Evolutionary conservation across 2,329 filamentous ascomycete genomes (phyloP), one percentile per base, ranked within the genome.

Genomic region (Ceratocystiopsis minuta): DNA sequence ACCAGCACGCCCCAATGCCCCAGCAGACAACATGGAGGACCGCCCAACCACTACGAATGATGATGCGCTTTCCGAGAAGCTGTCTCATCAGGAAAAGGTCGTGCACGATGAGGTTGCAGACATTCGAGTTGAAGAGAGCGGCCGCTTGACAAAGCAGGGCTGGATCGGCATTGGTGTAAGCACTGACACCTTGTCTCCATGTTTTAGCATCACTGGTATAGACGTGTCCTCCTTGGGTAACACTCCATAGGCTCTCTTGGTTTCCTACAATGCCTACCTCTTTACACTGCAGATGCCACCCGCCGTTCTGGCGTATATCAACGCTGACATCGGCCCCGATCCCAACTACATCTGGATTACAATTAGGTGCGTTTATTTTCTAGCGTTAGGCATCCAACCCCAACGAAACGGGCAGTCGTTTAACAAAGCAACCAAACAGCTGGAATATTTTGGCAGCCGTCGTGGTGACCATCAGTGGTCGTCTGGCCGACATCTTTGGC

Each of bases 401-500:
- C 7, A 6, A 28, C 15, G 10, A 15, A 33, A 15, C 3, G 15
- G 10, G 10, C 9, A 15, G 15, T 28, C 11, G 5, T 6, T 28
- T 5, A 15, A 15, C 3, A 15, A 15, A 33, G 4, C 15, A 33
- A 15, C 32, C 14, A 3, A 15, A 33, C 15, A 45, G 41, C 16
- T 43, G 41, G 44, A 45, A 45, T 15, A n/a, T 45, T 3, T 36
- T 18, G 2, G 44, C 44, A 3, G 44, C 44, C 4, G 41, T 45
- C 12, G 16, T 45, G 5, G 41, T 45, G 13, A 45, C 44, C 2
- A 17, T 43, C 16, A 41, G 44, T 28, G 54, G 56, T 15, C 53
- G 60, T 20, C 50, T 62, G 12, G 57, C 57, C 2, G 60, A 62
- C 45, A 59, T 62, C 24, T 60, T 60, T 34, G 59, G 59, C 7